Evolutionary conservation across 306 rosid species (phyloP), one percentile per base, ranked within the genome.

Genomic region (Cicer pinnatifidum): DNA sequence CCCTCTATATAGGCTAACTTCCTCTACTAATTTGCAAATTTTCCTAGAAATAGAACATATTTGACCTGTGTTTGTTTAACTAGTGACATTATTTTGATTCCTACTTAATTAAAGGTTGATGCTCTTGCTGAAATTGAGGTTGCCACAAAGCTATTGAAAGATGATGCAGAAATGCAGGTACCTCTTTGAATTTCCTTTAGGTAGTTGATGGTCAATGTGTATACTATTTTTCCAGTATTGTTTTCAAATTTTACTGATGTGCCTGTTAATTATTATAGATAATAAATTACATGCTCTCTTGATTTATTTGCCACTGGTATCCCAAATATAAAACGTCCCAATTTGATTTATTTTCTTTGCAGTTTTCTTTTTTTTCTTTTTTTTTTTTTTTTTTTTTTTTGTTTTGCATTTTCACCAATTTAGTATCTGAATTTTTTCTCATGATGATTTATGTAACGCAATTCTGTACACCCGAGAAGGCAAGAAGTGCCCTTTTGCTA

Each of bases 91-190:
- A 6, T 48, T 63, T 73, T 73, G 75, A 78, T 67, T 54, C 76
- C 28, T 67, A 44, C 79, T 80, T 73, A 58, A 73, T 71, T 85
- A 80, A 79, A 94, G 99, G 97, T 95, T 78, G 99, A 95, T 82
- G 97, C 99, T 61, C 91, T 95, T 44, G 83, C 83, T 76, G 96
- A 95, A 83, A 95, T 95, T 64, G 99, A 89, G 86, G 86, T 95
- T 83, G 99, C 99, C 61, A 86, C 96, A 7, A 95, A 87, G 84
- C 86, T 95, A 67, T 72, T 95, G 85, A 67, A 87, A 53, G 86
- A 81, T 19, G 89, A 85, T 44, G 67, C 69, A 15, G 92, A 67
- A 43, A 74, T 79, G 79, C 86, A 91, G 99, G 99, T 95, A 83
- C 11, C 17, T 59, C 56, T 69, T 71, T 67, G 33, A 45, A 50